These are phyloP conservation scores for Phalaenopsis equestris DNA, from an alignment of 106 monocot genomes.

Conservation along the genomic window DNA sequence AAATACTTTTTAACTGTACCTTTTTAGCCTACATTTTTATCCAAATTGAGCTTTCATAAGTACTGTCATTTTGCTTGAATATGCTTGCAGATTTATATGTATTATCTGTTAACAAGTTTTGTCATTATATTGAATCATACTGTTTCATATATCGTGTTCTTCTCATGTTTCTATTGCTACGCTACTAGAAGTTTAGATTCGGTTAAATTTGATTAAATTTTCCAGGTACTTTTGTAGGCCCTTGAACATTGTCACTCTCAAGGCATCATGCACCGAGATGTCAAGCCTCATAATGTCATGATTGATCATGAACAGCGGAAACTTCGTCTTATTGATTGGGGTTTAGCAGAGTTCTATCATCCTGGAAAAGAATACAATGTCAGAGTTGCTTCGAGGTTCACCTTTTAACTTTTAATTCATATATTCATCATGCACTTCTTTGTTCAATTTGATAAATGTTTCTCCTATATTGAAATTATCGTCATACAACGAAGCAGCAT, in stretches of 20 bases:
- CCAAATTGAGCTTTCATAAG: neutral
- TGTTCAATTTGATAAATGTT: neutral
- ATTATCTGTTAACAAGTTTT: neutral
- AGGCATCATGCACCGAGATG: conserved; percentile 98
- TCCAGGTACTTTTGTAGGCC: conserved; percentile 58
- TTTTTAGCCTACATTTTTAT: neutral
- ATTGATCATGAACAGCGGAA: conserved; percentile 90
- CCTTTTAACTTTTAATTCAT: neutral
- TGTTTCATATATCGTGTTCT: neutral
- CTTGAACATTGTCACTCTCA: conserved; percentile 91
- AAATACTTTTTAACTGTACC: neutral
- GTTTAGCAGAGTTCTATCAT: conserved; percentile 96
- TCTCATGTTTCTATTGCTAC: neutral
- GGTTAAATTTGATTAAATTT: conserved; percentile 28
- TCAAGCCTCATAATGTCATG: conserved; percentile 97
- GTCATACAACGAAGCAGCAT: neutral
- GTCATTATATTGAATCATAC: neutral
- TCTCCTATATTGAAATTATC: neutral
- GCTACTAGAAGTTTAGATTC: conserved; percentile 9
- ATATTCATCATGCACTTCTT: neutral
- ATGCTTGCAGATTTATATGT: neutral
- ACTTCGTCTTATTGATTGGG: conserved; percentile 95
- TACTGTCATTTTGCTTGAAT: neutral
- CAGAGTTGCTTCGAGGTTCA: conserved; percentile 89
- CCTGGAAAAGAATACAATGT: conserved; percentile 94